phyloP scores from a whole-genome alignment of 495 filamentous ascomycete genomes.

The Pseudevernia furfuracea region DNA sequence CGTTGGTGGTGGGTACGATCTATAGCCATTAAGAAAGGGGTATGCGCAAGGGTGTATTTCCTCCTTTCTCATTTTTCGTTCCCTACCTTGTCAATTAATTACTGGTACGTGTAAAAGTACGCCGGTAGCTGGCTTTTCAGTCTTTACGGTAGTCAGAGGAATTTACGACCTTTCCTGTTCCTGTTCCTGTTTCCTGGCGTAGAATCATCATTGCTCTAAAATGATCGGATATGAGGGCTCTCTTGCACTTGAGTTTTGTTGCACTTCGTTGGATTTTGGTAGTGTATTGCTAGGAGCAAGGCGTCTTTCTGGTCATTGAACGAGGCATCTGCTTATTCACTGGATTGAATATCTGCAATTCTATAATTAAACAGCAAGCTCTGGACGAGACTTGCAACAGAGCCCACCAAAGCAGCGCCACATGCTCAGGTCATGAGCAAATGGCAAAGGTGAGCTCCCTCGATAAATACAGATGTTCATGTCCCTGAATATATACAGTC shows the following conservation, averaged over 20 bases:
- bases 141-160: too few species aligned
- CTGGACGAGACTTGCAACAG: background rate
- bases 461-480: background rate
- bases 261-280: background rate
- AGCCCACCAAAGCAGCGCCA: background rate
- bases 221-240: background rate
- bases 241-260: background rate
- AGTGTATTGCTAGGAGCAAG: background rate
- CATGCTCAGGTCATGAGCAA: background rate
- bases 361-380: background rate
- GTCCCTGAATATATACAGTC: background rate
- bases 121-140: background rate
- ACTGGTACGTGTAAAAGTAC: background rate
- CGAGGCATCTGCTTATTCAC: background rate
- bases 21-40: background rate
- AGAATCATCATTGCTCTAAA: background rate
- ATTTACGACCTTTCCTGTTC: background rate
- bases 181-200: too few species aligned
- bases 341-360: background rate
- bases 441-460: background rate
- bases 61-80: background rate
- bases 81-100: background rate
- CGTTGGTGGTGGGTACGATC: conserved; percentile 1
- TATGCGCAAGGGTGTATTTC: background rate
- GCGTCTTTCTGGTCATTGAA: background rate